phyloP scores from a whole-genome alignment of 2,329 filamentous ascomycete genomes.

The Talaromyces sp. region DNA sequence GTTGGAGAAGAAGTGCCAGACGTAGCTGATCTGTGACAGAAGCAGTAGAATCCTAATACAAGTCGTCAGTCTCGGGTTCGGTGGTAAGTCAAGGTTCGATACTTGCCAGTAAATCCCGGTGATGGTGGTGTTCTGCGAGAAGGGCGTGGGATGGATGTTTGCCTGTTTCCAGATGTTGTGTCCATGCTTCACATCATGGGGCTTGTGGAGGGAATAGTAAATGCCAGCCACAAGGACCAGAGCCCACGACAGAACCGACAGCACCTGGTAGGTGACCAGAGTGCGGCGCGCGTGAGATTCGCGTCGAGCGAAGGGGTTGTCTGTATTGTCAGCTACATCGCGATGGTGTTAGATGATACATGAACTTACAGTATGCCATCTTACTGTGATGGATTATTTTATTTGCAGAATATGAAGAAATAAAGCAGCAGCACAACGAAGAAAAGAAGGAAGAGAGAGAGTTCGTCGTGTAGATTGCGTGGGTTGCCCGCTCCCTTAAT shows the following conservation, averaged over 20 bases:
- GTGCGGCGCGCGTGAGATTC: conserved; percentile 59
- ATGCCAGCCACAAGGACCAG: conserved; percentile 66
- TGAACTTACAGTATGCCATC: conserved; percentile 12
- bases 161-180: conserved; percentile 73
- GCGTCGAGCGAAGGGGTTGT: conserved; percentile 70
- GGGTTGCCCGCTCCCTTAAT: neutral
- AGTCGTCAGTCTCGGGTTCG: neutral
- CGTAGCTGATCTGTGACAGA: conserved; percentile 69
- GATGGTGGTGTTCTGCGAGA: conserved; percentile 63
- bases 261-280: conserved; percentile 68
- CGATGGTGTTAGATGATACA: neutral
- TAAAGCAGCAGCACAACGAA: neutral
- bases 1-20: conserved; percentile 68
- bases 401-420: too few species aligned
- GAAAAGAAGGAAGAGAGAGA: neutral
- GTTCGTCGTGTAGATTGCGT: neutral
- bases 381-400: neutral
- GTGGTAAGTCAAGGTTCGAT: neutral
- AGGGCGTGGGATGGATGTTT: conserved; percentile 61
- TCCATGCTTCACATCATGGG: conserved; percentile 57
- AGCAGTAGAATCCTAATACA: conserved; percentile 62
- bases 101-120: conserved; percentile 69
- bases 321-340: conserved; percentile 34
- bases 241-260: conserved; percentile 69
- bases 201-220: conserved; percentile 65